Base-by-base conservation (phyloP, 345 rosid species). In the Garcia nutans region DNA sequence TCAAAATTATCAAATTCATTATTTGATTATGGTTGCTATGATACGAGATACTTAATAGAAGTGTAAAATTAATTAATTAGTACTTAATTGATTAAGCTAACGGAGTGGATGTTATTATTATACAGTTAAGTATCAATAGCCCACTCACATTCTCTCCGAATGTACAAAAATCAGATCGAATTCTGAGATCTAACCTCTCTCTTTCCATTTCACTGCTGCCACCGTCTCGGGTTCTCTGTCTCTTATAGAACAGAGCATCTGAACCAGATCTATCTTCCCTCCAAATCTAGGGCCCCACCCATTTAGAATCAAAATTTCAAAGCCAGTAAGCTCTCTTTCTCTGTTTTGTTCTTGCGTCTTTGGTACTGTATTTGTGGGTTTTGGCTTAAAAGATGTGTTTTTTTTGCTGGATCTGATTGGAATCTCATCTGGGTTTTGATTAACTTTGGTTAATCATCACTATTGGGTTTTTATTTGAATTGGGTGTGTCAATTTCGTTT, bases 371-470 rank as follows among this genome's bases (percentile, higher is more conserved):
- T 10, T 15, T 41, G 24, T 52, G 15, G 57, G 28, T 19, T 67
- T 44, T 58, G 24, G 24, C 15, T 45, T 15, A 3, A 50, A 26
- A 75, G 10, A 42, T 17, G 20, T 28, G 5, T 8, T 17, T 45
- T 65, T 50, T 68, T 60, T 20, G 67, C n/a, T 57, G 52, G 68
- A 68, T 76, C 68, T 59, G 60, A 49, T 28, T 45, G 16, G 68
- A 69, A 26, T 49, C 60, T 60, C 16, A 76, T 58, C 68, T 68
- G 49, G 59, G 49, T 68, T 49, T 65, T 52, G 45, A 63, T 73
- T 61, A 10, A 17, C 52, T 45, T 45, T 31, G 26, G 33, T 57
- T 57, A 56, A 56, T 42, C 31, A 22, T 6, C n/a, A n/a, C n/a
- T 16, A 57, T 71, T 12, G 8, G 24, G 3, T 26, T 16, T 22